Percentiles rank a stretch among this genome's conserved stretches.
These are phyloP conservation scores for Circinella umbellata DNA, from an alignment of 371 early-diverging fungal genomes.

Conservation along the genomic window DNA sequence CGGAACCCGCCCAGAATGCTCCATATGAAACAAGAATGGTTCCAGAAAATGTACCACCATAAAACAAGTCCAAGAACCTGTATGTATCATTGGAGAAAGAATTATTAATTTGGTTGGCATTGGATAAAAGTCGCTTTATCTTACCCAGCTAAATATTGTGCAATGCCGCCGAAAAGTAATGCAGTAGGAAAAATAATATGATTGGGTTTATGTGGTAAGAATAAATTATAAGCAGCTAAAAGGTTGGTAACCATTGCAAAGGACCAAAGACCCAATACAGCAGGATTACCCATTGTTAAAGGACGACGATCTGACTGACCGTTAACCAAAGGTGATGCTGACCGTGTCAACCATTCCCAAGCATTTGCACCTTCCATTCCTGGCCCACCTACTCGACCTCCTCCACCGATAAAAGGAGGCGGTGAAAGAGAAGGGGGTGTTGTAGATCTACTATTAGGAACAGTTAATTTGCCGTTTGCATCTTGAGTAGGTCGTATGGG, in stretches of 20 bases:
- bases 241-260: constrained; percentile 30
- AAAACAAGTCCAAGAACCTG: constrained; percentile 27
- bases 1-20: constrained; percentile 29
- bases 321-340: constrained; percentile 18
- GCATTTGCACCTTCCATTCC: neutral
- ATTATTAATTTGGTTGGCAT: no score
- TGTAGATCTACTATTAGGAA: neutral
- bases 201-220: constrained; percentile 25
- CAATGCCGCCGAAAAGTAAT: constrained; percentile 33
- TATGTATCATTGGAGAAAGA: neutral
- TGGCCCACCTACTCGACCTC: neutral
- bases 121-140: no score
- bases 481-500: constrained; percentile 10
- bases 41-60: constrained; percentile 28
- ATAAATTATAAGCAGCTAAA: constrained; percentile 22
- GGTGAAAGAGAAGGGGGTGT: neutral
- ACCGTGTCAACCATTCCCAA: constrained; percentile 8
- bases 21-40: constrained; percentile 50
- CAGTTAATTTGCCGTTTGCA: constrained; percentile 9
- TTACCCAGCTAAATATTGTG: constrained; percentile 33
- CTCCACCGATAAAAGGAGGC: constrained; percentile 3
- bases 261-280: constrained; percentile 25
- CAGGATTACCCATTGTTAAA: constrained; percentile 25
- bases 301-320: constrained; percentile 21
- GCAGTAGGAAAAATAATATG: constrained; percentile 26